phyloP scores from a whole-genome alignment of 306 rosid species.

The Lotus japonicus region DNA sequence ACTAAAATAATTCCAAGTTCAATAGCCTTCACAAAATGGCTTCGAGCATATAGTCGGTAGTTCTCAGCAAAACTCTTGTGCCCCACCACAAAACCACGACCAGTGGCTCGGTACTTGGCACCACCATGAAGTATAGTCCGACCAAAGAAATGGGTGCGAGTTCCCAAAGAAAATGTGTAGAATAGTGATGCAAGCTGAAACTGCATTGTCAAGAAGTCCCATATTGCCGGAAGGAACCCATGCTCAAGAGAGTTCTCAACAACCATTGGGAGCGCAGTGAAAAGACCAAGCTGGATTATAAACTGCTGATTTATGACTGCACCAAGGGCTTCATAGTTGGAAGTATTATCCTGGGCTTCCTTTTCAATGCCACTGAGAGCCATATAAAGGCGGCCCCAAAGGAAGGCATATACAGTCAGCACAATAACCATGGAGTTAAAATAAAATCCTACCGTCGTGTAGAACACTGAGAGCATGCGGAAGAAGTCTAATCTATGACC shows the following conservation, averaged over 20 bases:
- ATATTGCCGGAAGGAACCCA: slow-evolving; percentile 80
- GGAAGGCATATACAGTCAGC: slow-evolving; percentile 65
- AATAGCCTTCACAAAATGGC: slow-evolving; percentile 89
- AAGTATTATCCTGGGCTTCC: slow-evolving; percentile 19
- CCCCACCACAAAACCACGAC: slow-evolving; percentile 94
- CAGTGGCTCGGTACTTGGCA: slow-evolving; percentile 92
- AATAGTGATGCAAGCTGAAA: slow-evolving; percentile 74
- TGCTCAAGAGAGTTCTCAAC: slow-evolving; percentile 86
- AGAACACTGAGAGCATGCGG: slow-evolving; percentile 94
- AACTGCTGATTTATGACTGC: slow-evolving; percentile 83
- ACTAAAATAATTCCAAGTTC: slow-evolving; percentile 81
- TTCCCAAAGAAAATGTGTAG: slow-evolving; percentile 85
- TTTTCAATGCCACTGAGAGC: slow-evolving; percentile 82
- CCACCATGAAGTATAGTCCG: slow-evolving; percentile 96
- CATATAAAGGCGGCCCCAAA: slow-evolving; percentile 96
- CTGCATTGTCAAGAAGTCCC: slow-evolving; percentile 93
- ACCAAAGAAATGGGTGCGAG: slow-evolving; percentile 79
- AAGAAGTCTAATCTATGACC: slow-evolving; percentile 97
- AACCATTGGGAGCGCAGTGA: slow-evolving; percentile 91
- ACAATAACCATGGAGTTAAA: slow-evolving; percentile 71
- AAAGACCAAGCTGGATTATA: slow-evolving; percentile 79
- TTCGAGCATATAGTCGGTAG: slow-evolving; percentile 77
- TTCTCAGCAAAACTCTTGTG: slow-evolving; percentile 92
- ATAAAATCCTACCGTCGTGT: slow-evolving; percentile 71
- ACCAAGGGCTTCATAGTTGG: slow-evolving; percentile 72